Percentiles rank a stretch among this genome's conserved stretches.
Conservation (phyloP, 2,329 filamentous ascomycete species). For the Aureobasidium sp. region DNA sequence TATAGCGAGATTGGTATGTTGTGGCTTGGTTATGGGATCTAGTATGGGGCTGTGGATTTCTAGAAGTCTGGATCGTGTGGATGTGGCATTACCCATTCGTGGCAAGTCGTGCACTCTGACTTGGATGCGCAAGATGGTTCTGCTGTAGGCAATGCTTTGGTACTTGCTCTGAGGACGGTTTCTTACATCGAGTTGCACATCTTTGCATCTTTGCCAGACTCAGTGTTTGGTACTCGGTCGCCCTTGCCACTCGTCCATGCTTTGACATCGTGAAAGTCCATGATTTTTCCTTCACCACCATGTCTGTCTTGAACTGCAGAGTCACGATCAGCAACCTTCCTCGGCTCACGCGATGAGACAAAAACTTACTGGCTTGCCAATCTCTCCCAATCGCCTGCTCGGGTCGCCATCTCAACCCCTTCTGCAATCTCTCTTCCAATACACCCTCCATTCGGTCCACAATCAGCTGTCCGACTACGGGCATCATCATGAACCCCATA, state of each 20-base stretch:
- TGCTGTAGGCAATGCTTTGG: not conserved
- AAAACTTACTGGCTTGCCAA: conserved; percentile 34
- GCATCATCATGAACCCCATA: conserved; percentile 49
- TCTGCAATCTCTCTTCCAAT: conserved; percentile 37
- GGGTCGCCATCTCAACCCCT: conserved; percentile 45
- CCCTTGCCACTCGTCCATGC: conserved; percentile 6
- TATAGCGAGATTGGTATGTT: not conserved
- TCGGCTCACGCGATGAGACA: not conserved
- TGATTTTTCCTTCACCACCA: conserved; percentile 7
- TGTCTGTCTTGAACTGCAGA: conserved; percentile 11
- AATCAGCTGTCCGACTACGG: conserved; percentile 45
- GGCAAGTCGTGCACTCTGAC: not conserved
- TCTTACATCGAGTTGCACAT: not conserved
- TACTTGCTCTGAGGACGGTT: not conserved
- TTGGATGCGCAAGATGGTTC: not conserved
- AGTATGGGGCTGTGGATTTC: not conserved
- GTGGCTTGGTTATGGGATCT: not conserved
- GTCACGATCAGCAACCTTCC: not conserved
- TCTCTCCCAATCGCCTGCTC: conserved; percentile 42
- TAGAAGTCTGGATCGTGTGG: not conserved
- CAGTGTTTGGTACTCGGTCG: not conserved
- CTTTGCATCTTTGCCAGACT: not conserved
- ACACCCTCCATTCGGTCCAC: conserved; percentile 42
- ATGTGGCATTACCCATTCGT: not conserved
- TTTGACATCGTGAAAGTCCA: conserved; percentile 13